Evolutionary conservation across 305 asterid species (phyloP).

Genomic region (Fraxinus ornus): DNA sequence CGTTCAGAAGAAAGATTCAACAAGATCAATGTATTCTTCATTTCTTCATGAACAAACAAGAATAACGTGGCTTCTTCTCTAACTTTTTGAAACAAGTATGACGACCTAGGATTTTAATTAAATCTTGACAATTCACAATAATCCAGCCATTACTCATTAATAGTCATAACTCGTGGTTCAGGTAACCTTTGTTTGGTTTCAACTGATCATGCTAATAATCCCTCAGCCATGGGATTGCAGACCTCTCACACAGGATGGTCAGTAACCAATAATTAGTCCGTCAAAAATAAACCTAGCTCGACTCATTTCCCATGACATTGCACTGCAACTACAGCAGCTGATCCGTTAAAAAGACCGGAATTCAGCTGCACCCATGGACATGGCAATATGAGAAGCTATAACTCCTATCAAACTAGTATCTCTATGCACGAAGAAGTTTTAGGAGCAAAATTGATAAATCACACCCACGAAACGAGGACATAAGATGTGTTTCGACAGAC

Average conservation of each 20-base stretch:
- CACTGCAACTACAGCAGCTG: slow-evolving; percentile 35
- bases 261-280: background rate
- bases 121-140: background rate
- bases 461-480: slow-evolving; percentile 8
- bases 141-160: background rate
- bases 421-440: slow-evolving; percentile 39
- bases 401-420: slow-evolving; percentile 23
- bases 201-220: background rate
- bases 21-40: background rate
- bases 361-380: slow-evolving; percentile 42
- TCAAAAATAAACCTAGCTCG: background rate
- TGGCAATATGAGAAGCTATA: slow-evolving; percentile 25
- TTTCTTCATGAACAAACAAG: background rate
- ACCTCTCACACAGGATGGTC: background rate
- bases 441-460: slow-evolving; percentile 34
- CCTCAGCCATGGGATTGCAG: slow-evolving; percentile 5
- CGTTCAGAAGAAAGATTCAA: background rate
- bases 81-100: background rate
- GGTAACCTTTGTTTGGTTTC: background rate
- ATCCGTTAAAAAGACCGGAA: slow-evolving; percentile 66
- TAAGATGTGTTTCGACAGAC: background rate
- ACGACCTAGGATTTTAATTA: background rate
- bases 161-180: background rate
- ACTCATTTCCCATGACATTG: slow-evolving; percentile 20
- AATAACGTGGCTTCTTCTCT: background rate